Conservation (phyloP, 345 rosid species). For the Garcia nutans region DNA sequence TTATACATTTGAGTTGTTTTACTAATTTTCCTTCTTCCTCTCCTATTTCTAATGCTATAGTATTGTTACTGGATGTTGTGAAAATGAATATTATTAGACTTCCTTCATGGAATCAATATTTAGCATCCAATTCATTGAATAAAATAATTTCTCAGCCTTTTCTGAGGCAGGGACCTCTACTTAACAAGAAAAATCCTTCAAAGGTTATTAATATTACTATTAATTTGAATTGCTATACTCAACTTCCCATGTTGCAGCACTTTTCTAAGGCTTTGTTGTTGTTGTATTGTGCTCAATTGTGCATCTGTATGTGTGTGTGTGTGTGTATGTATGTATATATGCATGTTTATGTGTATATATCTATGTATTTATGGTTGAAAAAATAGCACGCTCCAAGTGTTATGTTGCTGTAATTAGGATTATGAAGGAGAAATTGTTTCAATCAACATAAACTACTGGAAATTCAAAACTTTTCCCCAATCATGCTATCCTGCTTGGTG, state of each 20-base stretch:
- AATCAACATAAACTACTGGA: not conserved
- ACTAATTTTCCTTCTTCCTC: no score
- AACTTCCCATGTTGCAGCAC: not conserved
- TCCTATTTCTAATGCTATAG: no score
- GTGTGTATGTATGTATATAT: no score
- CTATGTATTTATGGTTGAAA: not conserved
- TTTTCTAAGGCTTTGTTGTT: no score
- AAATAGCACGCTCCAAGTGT: not conserved
- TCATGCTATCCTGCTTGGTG: not conserved
- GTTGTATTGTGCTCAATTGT: no score
- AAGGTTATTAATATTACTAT: conserved; percentile 26
- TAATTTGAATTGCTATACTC: conserved; percentile 4
- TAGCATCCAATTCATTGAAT: conserved; percentile 30
- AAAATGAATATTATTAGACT: conserved; percentile 26
- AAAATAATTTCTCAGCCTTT: conserved; percentile 26
- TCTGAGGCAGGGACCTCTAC: conserved; percentile 1
- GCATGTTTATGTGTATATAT: no score
- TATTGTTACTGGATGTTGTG: no score
- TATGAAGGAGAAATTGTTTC: not conserved
- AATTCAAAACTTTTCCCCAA: not conserved
- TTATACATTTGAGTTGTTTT: no score
- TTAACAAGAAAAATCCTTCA: conserved; percentile 10
- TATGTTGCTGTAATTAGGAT: not conserved
- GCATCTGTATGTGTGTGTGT: no score
- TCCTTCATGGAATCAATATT: conserved; percentile 31